Base-by-base conservation (phyloP, 768 basidiomycete species). In the Termitomyces sp. region DNA sequence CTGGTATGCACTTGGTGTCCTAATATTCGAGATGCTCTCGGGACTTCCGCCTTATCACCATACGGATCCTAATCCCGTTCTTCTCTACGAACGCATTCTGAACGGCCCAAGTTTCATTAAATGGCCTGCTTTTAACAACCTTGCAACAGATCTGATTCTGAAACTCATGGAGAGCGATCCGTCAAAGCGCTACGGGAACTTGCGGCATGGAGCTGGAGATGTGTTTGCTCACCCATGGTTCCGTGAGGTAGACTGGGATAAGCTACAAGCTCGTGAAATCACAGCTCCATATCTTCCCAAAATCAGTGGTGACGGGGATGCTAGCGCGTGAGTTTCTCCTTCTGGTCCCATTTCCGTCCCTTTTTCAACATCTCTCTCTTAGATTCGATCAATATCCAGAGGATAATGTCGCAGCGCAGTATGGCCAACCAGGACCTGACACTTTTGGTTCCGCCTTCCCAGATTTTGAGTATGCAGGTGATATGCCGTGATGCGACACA, bases 1-100 rank as follows among this genome's bases (percentile, higher is more conserved):
- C 66, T 99, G 95, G 95, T 99, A 98, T 73, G 96, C 97, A 1
- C 82, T 98, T 49, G 97, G 97, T 48, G 92, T 99, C 52, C 85
- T 99, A 57, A 89, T 95, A 53, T 99, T 90, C 68, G 97, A 99
- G 72, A 98, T 98, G 95, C 81, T 99, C 41, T 94, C 91, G 0
- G 97, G 97, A 7, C 86, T 89, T 25, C 93, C 95, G 25, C 97
- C 97, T 0, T 98, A 94, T 76, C 95, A 97, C 71, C 88, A 91
- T 68, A 76, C 81, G 23, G 91, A 93, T 66, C 83, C 77, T 44
- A 91, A 93, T 64, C 95, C 91, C 20, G 83, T 95, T 63, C 75
- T 83, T 41, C 80, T 98, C 39, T 98, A 99, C 70, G 93, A 97
- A 70, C 90, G 90, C 71, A 98, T 99, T 61, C 79, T 88, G 42